These are phyloP conservation scores for Pseudonectria foliicola DNA, from an alignment of 2,329 filamentous ascomycete species.

Conservation along the genomic window DNA sequence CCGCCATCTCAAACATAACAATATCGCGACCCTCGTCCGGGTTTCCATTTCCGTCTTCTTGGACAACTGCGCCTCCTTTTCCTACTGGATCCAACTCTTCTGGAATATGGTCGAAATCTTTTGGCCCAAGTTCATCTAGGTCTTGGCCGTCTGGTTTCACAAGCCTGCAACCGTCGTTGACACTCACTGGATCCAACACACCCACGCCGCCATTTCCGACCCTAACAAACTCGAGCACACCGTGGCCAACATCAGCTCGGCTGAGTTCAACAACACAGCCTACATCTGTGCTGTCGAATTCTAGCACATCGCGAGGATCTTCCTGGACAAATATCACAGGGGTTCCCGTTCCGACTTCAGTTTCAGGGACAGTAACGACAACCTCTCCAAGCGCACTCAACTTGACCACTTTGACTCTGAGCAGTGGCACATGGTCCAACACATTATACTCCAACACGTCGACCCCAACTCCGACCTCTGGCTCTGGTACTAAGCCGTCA, in stretches of 20 bases:
- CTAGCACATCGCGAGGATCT: constrained; percentile 1
- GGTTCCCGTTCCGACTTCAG: constrained; percentile 1
- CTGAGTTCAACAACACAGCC: too few relatives aligned
- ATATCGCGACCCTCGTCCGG: not conserved
- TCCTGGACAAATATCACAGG: not conserved
- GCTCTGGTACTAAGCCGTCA: constrained; percentile 4
- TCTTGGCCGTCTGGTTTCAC: too few relatives aligned
- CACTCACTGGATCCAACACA: not conserved
- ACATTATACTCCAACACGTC: constrained; percentile 12
- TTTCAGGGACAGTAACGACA: constrained; percentile 4
- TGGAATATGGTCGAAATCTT: constrained; percentile 1
- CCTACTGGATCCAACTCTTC: constrained; percentile 2
- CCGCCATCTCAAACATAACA: not conserved
- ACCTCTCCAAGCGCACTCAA: constrained; percentile 2
- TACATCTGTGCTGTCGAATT: constrained; percentile 4
- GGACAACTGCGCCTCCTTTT: not conserved
- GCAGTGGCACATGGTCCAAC: not conserved
- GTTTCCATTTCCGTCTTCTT: not conserved
- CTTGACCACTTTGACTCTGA: not conserved
- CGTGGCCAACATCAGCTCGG: not conserved
- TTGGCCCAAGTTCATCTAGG: too few relatives aligned
- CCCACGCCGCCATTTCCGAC: not conserved
- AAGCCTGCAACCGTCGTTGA: too few relatives aligned
- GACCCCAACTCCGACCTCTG: not conserved
- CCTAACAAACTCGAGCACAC: not conserved